These are phyloP conservation scores for Hypholoma sublateritium DNA, from an alignment of 768 basidiomycete genomes.

Conservation along the genomic window DNA sequence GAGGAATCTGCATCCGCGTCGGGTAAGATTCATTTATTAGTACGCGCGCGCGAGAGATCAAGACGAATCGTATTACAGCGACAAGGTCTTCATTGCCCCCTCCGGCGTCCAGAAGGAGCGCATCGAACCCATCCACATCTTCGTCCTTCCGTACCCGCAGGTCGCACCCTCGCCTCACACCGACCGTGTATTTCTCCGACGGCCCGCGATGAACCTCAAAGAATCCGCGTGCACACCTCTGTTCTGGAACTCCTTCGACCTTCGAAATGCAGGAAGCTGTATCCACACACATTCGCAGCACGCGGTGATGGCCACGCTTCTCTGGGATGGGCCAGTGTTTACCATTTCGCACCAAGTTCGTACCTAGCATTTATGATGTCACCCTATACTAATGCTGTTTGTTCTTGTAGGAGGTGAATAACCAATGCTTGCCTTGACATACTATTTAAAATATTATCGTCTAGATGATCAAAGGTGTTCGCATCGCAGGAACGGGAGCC, in stretches of 20 bases:
- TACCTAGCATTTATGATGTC: constrained; percentile 2
- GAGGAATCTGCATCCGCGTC: constrained; percentile 72
- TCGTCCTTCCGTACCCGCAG: constrained; percentile 82
- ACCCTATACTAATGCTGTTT: neutral
- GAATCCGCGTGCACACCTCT: constrained; percentile 89
- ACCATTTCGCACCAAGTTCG: constrained; percentile 80
- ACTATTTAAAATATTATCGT: neutral
- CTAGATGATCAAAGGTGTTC: constrained; percentile 92
- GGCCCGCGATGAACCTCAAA: constrained; percentile 68
- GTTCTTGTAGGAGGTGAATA: constrained; percentile 40
- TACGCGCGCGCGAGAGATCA: neutral
- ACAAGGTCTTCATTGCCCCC: constrained; percentile 84
- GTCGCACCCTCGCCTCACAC: constrained; percentile 56
- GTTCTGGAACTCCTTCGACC: constrained; percentile 90
- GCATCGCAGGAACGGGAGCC: constrained; percentile 72
- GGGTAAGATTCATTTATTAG: constrained; percentile 42
- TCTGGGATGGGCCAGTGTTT: constrained; percentile 72
- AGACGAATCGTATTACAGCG: constrained; percentile 33
- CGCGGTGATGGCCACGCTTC: constrained; percentile 84
- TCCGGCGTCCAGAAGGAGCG: constrained; percentile 92
- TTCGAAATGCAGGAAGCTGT: constrained; percentile 78
- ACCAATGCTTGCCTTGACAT: neutral
- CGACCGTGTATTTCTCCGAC: constrained; percentile 76
- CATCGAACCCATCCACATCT: constrained; percentile 81
- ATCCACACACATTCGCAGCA: constrained; percentile 92